Percentiles rank a stretch among this genome's conserved stretches.
phyloP scores from a whole-genome alignment of 345 rosid genomes.

The Gossypium mustelinum region DNA sequence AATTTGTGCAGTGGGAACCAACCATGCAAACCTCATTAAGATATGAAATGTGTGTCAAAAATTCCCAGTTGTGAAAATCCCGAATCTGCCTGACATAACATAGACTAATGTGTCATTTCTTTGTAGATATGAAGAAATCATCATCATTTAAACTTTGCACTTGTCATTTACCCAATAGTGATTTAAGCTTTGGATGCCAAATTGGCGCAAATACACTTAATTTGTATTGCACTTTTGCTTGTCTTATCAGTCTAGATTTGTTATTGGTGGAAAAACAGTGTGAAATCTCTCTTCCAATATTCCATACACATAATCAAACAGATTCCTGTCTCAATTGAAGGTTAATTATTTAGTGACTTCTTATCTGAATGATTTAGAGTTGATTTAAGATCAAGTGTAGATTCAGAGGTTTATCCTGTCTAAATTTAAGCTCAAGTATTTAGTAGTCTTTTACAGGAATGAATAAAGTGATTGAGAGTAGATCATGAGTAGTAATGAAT shows the following conservation, averaged over 20 bases:
- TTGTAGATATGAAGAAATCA: not conserved
- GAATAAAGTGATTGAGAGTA: too few species aligned
- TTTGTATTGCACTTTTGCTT: not conserved
- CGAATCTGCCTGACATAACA: not conserved
- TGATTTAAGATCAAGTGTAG: not conserved
- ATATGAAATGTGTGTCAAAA: conserved; percentile 9
- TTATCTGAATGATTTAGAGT: not conserved
- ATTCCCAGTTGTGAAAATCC: not conserved
- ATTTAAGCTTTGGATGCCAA: not conserved
- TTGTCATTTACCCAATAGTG: too few species aligned
- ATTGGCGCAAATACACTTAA: not conserved
- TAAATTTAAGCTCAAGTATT: too few species aligned
- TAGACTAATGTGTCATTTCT: not conserved
- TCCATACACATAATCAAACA: not conserved
- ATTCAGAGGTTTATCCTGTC: too few species aligned
- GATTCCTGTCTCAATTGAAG: not conserved
- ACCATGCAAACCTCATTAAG: not conserved
- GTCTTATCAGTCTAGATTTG: not conserved
- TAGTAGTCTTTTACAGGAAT: too few species aligned
- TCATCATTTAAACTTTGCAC: too few species aligned
- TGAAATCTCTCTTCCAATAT: not conserved
- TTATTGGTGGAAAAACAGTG: conserved; percentile 2
- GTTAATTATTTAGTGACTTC: too few species aligned
- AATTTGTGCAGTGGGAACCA: not conserved
- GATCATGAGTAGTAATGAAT: too few species aligned